These are phyloP conservation scores for Wickerhamiella occidentalis DNA, from an alignment of 805 yeast genomes.

Conservation along the genomic window DNA sequence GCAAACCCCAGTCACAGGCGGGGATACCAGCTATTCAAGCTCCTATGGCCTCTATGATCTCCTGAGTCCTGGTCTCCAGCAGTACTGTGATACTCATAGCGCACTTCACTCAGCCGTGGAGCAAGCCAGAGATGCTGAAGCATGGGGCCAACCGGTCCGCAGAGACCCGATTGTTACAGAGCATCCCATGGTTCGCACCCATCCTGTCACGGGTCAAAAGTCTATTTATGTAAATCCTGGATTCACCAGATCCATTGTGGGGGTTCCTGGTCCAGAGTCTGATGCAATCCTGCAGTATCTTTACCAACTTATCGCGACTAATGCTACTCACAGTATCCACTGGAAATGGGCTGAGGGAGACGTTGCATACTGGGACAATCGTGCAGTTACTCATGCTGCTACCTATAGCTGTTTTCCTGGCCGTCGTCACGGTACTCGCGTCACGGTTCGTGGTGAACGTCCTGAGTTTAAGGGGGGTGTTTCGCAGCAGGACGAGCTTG, in stretches of 20 bases:
- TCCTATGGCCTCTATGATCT: slow-evolving; percentile 45
- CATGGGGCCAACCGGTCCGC: slow-evolving; percentile 41
- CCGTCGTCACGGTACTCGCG: slow-evolving; percentile 39
- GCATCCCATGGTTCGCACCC: slow-evolving; percentile 50
- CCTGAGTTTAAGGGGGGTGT: slow-evolving; percentile 35
- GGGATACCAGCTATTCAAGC: slow-evolving; percentile 47
- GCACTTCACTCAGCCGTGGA: slow-evolving; percentile 51
- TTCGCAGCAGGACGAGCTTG: slow-evolving; percentile 17
- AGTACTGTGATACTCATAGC: slow-evolving; percentile 41
- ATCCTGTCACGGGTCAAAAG: slow-evolving; percentile 55
- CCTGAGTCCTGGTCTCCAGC: slow-evolving; percentile 37
- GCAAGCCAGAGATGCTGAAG: slow-evolving; percentile 24
- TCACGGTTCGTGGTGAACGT: slow-evolving; percentile 41
- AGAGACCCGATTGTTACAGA: slow-evolving; percentile 38
- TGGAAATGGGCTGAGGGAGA: slow-evolving; percentile 37
- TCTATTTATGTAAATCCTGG: slow-evolving; percentile 43
- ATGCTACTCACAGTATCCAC: slow-evolving; percentile 35
- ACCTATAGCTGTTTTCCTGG: slow-evolving; percentile 32
- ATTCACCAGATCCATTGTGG: slow-evolving; percentile 56
- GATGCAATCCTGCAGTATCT: slow-evolving; percentile 47
- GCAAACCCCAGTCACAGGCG: slow-evolving; percentile 42
- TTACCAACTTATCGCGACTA: slow-evolving; percentile 27
- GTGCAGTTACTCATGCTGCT: slow-evolving; percentile 40
- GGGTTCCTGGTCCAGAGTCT: slow-evolving; percentile 61
- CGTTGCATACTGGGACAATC: slow-evolving; percentile 46